Conservation (phyloP, 495 filamentous ascomycete genomes). For the Penicillium bialowiezense region DNA sequence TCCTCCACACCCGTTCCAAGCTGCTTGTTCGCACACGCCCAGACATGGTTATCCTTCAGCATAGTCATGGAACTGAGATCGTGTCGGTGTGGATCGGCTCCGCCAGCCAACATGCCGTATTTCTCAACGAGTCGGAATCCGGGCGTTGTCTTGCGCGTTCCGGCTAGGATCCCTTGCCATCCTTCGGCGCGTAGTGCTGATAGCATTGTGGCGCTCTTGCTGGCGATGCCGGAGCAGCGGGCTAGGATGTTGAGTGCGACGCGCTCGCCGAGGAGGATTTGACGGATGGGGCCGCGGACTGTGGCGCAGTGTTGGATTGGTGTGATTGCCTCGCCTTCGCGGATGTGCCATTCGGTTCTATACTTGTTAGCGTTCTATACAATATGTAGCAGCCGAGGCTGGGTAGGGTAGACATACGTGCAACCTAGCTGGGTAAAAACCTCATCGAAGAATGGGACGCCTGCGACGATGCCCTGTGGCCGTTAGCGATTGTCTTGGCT, state of each 20-base stretch:
- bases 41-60: conserved; percentile 98
- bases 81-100: conserved; percentile 86
- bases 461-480: conserved; percentile 73
- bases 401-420: conserved; percentile 44
- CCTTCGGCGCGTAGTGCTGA: conserved; percentile 57
- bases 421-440: conserved; percentile 88
- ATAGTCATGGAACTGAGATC: conserved; percentile 94
- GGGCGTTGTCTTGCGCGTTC: conserved; percentile 94
- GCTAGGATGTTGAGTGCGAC: conserved; percentile 91
- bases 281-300: conserved; percentile 79
- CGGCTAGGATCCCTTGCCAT: conserved; percentile 82
- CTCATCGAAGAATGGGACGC: conserved; percentile 93
- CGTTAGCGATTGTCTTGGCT: not conserved
- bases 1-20: conserved; percentile 16
- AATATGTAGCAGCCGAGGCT: too few species aligned
- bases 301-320: conserved; percentile 66
- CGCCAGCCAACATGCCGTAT: conserved; percentile 93
- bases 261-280: conserved; percentile 85
- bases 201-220: conserved; percentile 53
- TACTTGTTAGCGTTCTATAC: not conserved
- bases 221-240: conserved; percentile 89
- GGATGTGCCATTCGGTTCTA: conserved; percentile 80
- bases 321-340: conserved; percentile 67
- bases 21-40: conserved; percentile 64
- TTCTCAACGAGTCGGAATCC: conserved; percentile 96